A percentile compares a stretch with the other conserved stretches of the same genome.
Evolutionary conservation across 805 yeast species (phyloP).

Genomic region (Komagataella populi): DNA sequence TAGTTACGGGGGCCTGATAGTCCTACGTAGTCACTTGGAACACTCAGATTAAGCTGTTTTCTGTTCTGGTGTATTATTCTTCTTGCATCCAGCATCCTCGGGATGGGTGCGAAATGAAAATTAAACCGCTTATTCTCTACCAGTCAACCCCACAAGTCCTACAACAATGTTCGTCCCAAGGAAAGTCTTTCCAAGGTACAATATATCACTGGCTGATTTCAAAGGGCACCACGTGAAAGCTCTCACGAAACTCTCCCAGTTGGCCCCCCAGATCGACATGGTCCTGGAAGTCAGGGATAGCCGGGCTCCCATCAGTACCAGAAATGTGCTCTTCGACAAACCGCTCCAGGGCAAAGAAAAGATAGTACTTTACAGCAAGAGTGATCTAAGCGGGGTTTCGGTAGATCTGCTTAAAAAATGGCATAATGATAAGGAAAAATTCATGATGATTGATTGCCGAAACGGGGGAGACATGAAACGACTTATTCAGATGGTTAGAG

Average conservation of each 20-base stretch:
- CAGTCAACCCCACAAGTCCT: neutral
- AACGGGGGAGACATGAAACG: conserved; percentile 31
- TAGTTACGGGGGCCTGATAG: no score
- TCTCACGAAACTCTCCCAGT: conserved; percentile 43
- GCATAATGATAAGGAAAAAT: conserved; percentile 32
- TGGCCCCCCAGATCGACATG: conserved; percentile 71
- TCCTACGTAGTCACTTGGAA: neutral
- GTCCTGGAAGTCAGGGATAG: conserved; percentile 80
- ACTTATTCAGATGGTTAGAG: conserved; percentile 35
- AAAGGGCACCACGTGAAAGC: conserved; percentile 89
- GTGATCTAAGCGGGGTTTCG: conserved; percentile 42
- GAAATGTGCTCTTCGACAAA: conserved; percentile 66
- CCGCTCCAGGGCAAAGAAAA: conserved; percentile 41
- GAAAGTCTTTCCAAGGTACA: conserved; percentile 56
- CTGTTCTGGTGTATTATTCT: neutral
- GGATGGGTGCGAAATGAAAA: neutral
- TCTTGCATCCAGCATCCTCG: neutral
- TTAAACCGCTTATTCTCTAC: neutral
- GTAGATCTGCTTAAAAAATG: conserved; percentile 24
- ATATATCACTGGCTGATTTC: conserved; percentile 60
- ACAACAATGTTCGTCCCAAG: conserved; percentile 45
- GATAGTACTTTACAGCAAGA: conserved; percentile 66
- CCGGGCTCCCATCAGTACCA: conserved; percentile 77
- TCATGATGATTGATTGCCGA: conserved; percentile 46
- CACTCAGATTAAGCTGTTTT: neutral